These are phyloP conservation scores for Paracorniculantispora psalliotae DNA, from an alignment of 2,329 filamentous ascomycete species.

Conservation along the genomic window DNA sequence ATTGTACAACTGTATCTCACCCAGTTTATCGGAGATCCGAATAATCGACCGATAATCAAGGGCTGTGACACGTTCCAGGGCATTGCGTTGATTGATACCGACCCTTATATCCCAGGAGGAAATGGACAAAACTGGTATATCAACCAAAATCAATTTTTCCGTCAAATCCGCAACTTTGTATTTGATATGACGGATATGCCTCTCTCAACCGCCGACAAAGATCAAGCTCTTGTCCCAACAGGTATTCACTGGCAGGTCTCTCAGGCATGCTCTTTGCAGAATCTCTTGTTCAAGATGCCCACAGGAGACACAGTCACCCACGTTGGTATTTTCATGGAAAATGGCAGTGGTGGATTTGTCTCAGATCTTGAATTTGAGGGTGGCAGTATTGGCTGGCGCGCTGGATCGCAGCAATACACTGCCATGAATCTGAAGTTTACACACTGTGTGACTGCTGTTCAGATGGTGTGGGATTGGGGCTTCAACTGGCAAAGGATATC, in stretches of 20 bases:
- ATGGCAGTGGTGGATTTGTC: constrained; percentile 36
- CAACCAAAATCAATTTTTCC: constrained; percentile 53
- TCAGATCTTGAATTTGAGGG: constrained; percentile 60
- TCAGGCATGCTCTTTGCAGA: constrained; percentile 50
- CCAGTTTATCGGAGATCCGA: constrained; percentile 66
- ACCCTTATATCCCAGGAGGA: constrained; percentile 50
- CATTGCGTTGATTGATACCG: constrained; percentile 65
- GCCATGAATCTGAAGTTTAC: constrained; percentile 63
- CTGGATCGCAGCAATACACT: constrained; percentile 64
- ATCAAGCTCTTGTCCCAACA: constrained; percentile 24
- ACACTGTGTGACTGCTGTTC: constrained; percentile 53
- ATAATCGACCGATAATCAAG: constrained; percentile 48
- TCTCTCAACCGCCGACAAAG: constrained; percentile 13
- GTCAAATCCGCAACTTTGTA: constrained; percentile 60
- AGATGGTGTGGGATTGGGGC: constrained; percentile 69
- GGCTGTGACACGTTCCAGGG: constrained; percentile 52
- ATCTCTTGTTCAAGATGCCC: constrained; percentile 44
- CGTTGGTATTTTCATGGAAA: constrained; percentile 24
- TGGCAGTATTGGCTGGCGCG: constrained; percentile 43
- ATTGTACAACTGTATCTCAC: constrained; percentile 68
- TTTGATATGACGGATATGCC: constrained; percentile 45
- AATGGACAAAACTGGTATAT: constrained; percentile 8
- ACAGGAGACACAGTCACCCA: background rate
- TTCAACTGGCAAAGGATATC: constrained; percentile 36
- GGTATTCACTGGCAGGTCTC: constrained; percentile 62